Conservation (phyloP, 2,329 filamentous ascomycete species). For the Scolecobasidium constrictum region DNA sequence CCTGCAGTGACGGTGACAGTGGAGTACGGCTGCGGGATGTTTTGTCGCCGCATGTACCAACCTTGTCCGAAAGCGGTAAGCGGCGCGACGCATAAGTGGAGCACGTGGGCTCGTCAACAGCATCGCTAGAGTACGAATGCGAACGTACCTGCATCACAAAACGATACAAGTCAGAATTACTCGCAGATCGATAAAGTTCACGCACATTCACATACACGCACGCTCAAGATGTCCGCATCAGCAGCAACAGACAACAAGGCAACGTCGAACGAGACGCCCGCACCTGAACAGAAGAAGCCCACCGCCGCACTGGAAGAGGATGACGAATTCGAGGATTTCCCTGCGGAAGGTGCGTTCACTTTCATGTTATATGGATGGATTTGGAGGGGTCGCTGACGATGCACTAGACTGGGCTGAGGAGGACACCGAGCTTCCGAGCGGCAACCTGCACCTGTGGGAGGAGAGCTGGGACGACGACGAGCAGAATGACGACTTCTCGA, state of each 20-base stretch:
- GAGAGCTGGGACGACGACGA: constrained; percentile 99
- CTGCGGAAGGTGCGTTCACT: constrained; percentile 64
- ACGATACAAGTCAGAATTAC: no score
- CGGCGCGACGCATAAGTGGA: no score
- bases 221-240: constrained; percentile 14
- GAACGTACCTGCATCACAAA: no score
- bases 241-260: constrained; percentile 26
- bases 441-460: constrained; percentile 86
- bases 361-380: background rate
- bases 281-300: constrained; percentile 49
- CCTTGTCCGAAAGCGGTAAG: no score
- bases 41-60: no score
- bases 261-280: constrained; percentile 22
- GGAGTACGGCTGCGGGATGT: no score
- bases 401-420: constrained; percentile 73
- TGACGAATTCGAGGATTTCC: constrained; percentile 98
- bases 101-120: no score
- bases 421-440: constrained; percentile 71
- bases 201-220: no score
- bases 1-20: no score
- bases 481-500: constrained; percentile 89
- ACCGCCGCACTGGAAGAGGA: constrained; percentile 74
- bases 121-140: no score
- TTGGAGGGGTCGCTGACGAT: constrained; percentile 10
- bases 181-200: no score